Conservation (phyloP, 805 yeast species). For the Hanseniaspora valbyensis region DNA sequence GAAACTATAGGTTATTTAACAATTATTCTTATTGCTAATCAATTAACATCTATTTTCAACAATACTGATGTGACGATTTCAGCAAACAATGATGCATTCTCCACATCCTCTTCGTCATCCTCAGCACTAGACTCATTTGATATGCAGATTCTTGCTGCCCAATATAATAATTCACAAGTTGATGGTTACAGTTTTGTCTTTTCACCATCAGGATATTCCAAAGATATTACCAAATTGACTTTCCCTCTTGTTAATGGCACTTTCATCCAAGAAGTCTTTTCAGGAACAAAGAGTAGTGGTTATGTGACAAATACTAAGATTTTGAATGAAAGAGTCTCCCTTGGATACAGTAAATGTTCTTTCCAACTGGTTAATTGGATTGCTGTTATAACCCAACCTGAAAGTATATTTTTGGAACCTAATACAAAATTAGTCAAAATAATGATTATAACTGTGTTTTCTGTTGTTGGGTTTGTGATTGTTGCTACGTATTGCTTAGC, state of each 20-base stretch:
- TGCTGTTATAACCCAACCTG: slow-evolving; percentile 58
- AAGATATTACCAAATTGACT: slow-evolving; percentile 18
- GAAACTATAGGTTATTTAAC: slow-evolving; percentile 62
- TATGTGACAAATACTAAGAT: slow-evolving; percentile 31
- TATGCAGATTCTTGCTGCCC: slow-evolving; percentile 24
- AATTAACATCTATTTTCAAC: slow-evolving; percentile 33
- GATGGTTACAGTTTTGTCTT: slow-evolving; percentile 35
- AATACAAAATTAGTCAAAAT: slow-evolving; percentile 51
- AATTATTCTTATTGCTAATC: slow-evolving; percentile 40
- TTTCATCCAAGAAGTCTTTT: slow-evolving; percentile 30
- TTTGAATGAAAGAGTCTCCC: slow-evolving; percentile 37
- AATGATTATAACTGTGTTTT: slow-evolving; percentile 67
- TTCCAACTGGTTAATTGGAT: slow-evolving; percentile 49
- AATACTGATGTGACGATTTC: slow-evolving; percentile 20
- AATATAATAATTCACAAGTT: slow-evolving; percentile 21
- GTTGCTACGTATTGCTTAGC: slow-evolving; percentile 72
- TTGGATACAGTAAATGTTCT: slow-evolving; percentile 43
- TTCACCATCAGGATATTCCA: slow-evolving; percentile 27
- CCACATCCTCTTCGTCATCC: slow-evolving; percentile 32
- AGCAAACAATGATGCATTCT: background rate
- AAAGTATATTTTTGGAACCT: slow-evolving; percentile 50
- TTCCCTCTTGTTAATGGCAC: slow-evolving; percentile 28
- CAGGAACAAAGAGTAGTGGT: slow-evolving; percentile 32
- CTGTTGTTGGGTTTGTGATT: slow-evolving; percentile 59
- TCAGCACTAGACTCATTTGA: slow-evolving; percentile 25